phyloP scores from a whole-genome alignment of 805 yeast species.

The Blastobotrys chiropterorum region DNA sequence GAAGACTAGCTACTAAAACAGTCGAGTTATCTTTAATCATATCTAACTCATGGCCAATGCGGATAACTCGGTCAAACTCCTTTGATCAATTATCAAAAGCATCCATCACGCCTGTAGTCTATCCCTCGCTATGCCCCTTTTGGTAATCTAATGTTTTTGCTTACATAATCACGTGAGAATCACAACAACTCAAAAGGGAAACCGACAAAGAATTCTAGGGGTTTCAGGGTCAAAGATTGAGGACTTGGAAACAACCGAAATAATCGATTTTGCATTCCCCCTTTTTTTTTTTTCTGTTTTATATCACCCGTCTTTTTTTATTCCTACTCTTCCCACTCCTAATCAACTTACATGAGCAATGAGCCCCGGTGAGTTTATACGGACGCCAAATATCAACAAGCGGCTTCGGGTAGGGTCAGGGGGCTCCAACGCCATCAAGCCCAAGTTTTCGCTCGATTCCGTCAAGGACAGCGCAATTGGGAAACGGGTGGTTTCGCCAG shows the following conservation, averaged over 20 bases:
- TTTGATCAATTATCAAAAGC: too few relatives aligned
- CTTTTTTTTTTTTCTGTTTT: too few relatives aligned
- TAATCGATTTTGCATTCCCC: neutral
- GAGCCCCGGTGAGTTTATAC: neutral
- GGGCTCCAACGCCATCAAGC: neutral
- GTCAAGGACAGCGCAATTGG: neutral
- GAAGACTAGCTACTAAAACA: too few relatives aligned
- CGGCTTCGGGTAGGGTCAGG: neutral
- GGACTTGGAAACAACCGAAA: neutral
- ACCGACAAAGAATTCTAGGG: neutral
- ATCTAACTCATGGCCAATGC: too few relatives aligned
- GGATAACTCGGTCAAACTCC: too few relatives aligned
- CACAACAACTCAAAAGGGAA: neutral
- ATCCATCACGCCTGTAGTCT: too few relatives aligned
- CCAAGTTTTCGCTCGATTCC: slow-evolving; percentile 5
- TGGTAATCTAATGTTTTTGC: neutral
- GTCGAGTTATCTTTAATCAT: too few relatives aligned
- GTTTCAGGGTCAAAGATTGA: neutral
- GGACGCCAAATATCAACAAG: neutral
- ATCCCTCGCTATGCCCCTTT: too few relatives aligned
- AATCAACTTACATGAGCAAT: neutral
- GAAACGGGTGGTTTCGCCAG: slow-evolving; percentile 1
- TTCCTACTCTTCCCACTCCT: neutral
- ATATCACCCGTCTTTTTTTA: neutral
- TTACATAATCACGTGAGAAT: neutral